Conservation (phyloP, 805 yeast species). For the Pichia phayaonensis region DNA sequence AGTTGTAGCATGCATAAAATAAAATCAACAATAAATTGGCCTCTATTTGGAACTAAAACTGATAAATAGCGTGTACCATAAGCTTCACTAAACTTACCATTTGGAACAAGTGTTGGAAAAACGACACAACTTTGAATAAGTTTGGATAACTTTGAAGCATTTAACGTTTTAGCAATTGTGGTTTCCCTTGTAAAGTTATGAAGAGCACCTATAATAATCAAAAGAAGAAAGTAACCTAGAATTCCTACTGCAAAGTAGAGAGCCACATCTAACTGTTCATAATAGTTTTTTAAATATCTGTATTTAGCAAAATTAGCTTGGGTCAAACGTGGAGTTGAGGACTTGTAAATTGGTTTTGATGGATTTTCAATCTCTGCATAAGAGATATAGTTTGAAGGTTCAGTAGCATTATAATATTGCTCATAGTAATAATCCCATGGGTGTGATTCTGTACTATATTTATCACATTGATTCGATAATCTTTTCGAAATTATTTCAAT, state of each 20-base stretch:
- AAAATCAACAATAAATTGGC: conserved; percentile 7
- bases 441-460: neutral
- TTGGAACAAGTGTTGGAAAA: conserved; percentile 32
- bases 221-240: conserved; percentile 32
- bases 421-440: neutral
- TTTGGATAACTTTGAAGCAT: conserved; percentile 3
- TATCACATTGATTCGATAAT: neutral
- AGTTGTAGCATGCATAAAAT: conserved; percentile 6
- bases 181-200: conserved; percentile 26
- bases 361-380: neutral
- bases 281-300: neutral
- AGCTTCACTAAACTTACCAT: conserved; percentile 15
- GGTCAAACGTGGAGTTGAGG: neutral
- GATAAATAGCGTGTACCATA: conserved; percentile 14
- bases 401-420: neutral
- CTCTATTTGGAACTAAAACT: conserved; percentile 8
- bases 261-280: neutral
- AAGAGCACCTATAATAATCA: conserved; percentile 30
- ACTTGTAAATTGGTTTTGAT: neutral
- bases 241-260: conserved; percentile 29
- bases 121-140: conserved; percentile 27
- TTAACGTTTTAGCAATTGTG: conserved; percentile 24
- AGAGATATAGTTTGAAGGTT: neutral
- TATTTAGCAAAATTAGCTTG: neutral
- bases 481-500: neutral